A percentile compares a stretch with the other conserved stretches of the same genome.
These are phyloP conservation scores for Phytopythium cucurbitacearum DNA, from an alignment of 352 stramenopile species.

Conservation along the genomic window DNA sequence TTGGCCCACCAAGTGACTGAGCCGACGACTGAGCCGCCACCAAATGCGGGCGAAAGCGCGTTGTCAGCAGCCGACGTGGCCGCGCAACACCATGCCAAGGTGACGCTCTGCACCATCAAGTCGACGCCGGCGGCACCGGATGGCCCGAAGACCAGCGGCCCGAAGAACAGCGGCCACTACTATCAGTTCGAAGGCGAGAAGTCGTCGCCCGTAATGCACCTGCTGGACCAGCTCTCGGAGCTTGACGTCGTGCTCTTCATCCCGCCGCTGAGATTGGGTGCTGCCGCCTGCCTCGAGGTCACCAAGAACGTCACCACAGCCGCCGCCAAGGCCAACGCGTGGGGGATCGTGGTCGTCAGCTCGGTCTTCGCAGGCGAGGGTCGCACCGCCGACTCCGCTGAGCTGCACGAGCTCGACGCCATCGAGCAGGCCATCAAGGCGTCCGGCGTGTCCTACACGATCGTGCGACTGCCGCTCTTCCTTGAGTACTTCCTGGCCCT, in stretches of 20 bases:
- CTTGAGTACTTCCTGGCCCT: conserved; percentile 80
- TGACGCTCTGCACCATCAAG: conserved; percentile 72
- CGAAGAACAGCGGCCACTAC: conserved; percentile 4
- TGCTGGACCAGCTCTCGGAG: conserved; percentile 54
- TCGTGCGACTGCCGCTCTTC: conserved; percentile 66
- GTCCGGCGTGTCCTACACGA: conserved; percentile 51
- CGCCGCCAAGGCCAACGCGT: conserved; percentile 39
- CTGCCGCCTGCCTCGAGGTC: conserved; percentile 48
- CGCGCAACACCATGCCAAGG: conserved; percentile 47
- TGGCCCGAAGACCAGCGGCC: conserved; percentile 7
- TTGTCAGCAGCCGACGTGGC: conserved; percentile 32
- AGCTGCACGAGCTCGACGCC: conserved; percentile 52
- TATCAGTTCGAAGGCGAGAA: conserved; percentile 35
- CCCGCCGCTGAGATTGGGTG: conserved; percentile 50
- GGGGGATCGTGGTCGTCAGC: conserved; percentile 72
- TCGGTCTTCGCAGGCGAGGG: conserved; percentile 50
- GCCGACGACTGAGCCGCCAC: conserved; percentile 18
- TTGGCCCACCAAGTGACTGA: conserved; percentile 59
- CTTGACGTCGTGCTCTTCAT: conserved; percentile 73
- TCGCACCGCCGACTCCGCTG: neutral
- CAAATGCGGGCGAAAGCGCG: conserved; percentile 36
- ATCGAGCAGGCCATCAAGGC: conserved; percentile 60
- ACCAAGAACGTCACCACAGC: conserved; percentile 49
- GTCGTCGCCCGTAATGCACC: conserved; percentile 42
- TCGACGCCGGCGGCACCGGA: conserved; percentile 14